These are phyloP conservation scores for Serendipita vermifera DNA, from an alignment of 768 basidiomycete genomes.

Conservation along the genomic window DNA sequence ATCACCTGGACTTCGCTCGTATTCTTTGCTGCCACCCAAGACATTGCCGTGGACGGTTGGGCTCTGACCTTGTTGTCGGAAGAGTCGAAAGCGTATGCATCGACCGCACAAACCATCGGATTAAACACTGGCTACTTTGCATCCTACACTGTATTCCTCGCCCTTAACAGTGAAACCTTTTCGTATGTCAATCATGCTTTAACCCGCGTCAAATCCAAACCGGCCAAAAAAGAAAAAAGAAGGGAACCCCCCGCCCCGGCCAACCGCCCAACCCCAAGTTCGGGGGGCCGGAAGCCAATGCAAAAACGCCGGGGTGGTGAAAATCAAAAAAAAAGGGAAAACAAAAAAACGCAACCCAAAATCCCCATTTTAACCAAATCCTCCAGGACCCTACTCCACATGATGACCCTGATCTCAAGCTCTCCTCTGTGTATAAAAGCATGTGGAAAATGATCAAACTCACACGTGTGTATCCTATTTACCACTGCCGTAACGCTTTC, in stretches of 20 bases:
- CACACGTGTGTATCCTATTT: slow-evolving; percentile 45
- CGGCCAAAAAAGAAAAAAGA: too few relatives aligned
- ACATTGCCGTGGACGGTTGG: slow-evolving; percentile 38
- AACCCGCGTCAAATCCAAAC: too few relatives aligned
- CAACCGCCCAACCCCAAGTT: slow-evolving; percentile 73
- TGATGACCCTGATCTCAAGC: slow-evolving; percentile 76
- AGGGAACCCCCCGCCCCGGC: slow-evolving; percentile 58
- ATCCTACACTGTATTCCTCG: slow-evolving; percentile 94
- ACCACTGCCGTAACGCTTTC: background rate
- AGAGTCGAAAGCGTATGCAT: slow-evolving; percentile 90
- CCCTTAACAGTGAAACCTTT: slow-evolving; percentile 90
- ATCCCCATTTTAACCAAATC: background rate
- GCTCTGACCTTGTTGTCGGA: slow-evolving; percentile 76
- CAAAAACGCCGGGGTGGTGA: slow-evolving; percentile 78
- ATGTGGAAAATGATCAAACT: slow-evolving; percentile 92
- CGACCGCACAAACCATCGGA: slow-evolving; percentile 95
- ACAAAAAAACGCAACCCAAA: too few relatives aligned
- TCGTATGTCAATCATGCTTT: slow-evolving; percentile 47
- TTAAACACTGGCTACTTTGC: slow-evolving; percentile 91
- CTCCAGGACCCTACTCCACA: slow-evolving; percentile 58
- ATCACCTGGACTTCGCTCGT: slow-evolving; percentile 71
- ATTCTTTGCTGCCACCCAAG: slow-evolving; percentile 94
- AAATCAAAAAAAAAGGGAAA: slow-evolving; percentile 83
- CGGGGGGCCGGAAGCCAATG: slow-evolving; percentile 69
- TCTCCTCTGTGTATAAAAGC: slow-evolving; percentile 78